Percentiles rank a stretch among this genome's conserved stretches.
Evolutionary conservation across 352 stramenopile genomes (phyloP).

Genomic region (Phytophthora colocasiae): DNA sequence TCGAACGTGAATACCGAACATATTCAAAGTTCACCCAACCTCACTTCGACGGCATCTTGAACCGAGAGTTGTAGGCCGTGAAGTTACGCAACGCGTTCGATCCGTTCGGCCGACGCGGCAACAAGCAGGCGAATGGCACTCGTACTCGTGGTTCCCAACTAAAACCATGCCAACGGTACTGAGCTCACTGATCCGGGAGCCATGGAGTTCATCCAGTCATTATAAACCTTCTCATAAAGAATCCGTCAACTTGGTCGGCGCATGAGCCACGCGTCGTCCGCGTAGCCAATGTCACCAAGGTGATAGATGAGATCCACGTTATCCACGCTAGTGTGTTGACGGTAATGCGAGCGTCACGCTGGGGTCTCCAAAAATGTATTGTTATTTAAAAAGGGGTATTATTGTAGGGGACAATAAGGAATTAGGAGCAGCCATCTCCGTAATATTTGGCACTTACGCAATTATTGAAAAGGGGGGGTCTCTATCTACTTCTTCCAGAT

Average conservation of each 20-base stretch:
- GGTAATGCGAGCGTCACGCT: too few relatives aligned
- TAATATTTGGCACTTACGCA: too few relatives aligned
- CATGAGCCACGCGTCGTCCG: slow-evolving; percentile 37
- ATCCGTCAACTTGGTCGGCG: slow-evolving; percentile 46
- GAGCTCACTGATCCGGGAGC: slow-evolving; percentile 46
- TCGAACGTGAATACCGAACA: slow-evolving; percentile 93
- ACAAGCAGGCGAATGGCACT: slow-evolving; percentile 81
- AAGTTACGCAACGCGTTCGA: slow-evolving; percentile 76
- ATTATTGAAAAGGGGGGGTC: too few relatives aligned
- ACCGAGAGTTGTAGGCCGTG: slow-evolving; percentile 81
- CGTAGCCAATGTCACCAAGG: slow-evolving; percentile 69
- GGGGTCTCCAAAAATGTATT: too few relatives aligned
- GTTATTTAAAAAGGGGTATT: too few relatives aligned
- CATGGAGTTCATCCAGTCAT: slow-evolving; percentile 79
- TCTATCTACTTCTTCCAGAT: too few relatives aligned
- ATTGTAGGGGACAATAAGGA: too few relatives aligned
- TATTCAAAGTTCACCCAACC: slow-evolving; percentile 60
- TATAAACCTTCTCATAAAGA: slow-evolving; percentile 88
- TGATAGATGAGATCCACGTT: slow-evolving; percentile 69
- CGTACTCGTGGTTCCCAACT: slow-evolving; percentile 86
- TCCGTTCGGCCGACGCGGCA: slow-evolving; percentile 41
- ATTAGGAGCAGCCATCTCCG: too few relatives aligned
- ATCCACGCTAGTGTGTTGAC: slow-evolving; percentile 37
- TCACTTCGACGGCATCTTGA: slow-evolving; percentile 85
- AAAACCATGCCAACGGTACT: slow-evolving; percentile 83